Evolutionary conservation across 108 stramenopile genomes (phyloP).

Genomic region (Cyclostephanos invisitatus): DNA sequence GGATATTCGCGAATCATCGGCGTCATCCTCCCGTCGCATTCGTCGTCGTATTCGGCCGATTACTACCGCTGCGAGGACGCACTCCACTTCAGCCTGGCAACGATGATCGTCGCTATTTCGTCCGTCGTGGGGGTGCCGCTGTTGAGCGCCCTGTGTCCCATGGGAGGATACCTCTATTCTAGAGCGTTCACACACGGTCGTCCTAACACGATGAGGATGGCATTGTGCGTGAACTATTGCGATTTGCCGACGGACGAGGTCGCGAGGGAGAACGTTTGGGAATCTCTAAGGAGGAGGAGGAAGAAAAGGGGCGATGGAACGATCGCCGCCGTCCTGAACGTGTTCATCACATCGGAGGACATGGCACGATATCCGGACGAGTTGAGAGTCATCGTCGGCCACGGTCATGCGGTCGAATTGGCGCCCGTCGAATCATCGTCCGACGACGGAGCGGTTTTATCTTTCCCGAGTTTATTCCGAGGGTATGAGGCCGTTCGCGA

Average conservation of each 20-base stretch:
- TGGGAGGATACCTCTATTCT: constrained; percentile 47
- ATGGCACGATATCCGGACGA: constrained; percentile 16
- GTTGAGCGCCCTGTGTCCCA: constrained; percentile 44
- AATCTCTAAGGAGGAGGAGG: constrained; percentile 8
- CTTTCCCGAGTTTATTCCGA: constrained; percentile 18
- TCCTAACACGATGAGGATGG: constrained; percentile 47
- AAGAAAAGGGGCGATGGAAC: neutral
- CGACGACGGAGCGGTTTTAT: neutral
- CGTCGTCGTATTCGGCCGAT: neutral
- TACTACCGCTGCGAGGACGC: neutral
- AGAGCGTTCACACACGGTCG: constrained; percentile 45
- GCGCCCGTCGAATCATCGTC: constrained; percentile 9
- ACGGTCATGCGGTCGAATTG: constrained; percentile 33
- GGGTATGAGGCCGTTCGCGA: constrained; percentile 14
- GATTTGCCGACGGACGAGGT: constrained; percentile 20
- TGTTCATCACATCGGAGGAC: constrained; percentile 41
- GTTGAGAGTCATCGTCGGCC: constrained; percentile 18
- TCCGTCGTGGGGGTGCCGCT: constrained; percentile 34
- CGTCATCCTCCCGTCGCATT: neutral
- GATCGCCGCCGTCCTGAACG: constrained; percentile 31
- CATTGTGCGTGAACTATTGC: constrained; percentile 44
- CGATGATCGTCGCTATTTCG: constrained; percentile 15
- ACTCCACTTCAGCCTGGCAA: constrained; percentile 13
- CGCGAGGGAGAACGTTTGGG: neutral
- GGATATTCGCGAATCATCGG: neutral